Conservation (phyloP, 73 alveolate genomes). For the Stentor coeruleus region DNA sequence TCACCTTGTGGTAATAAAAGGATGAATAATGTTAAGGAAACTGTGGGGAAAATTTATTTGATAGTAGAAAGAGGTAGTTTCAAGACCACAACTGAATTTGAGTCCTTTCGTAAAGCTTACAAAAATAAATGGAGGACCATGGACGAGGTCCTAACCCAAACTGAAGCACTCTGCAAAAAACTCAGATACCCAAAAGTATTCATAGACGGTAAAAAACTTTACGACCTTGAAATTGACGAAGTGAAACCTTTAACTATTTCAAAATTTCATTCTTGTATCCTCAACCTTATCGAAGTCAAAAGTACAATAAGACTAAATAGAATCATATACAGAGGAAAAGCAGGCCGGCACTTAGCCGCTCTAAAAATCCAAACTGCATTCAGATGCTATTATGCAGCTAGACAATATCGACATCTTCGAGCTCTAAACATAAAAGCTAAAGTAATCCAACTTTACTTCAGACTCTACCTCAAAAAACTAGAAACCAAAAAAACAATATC, state of each 20-base stretch:
- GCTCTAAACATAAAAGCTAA: constrained; percentile 55
- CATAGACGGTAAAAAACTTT: constrained; percentile 57
- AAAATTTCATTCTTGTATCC: constrained; percentile 46
- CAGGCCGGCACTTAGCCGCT: constrained; percentile 66
- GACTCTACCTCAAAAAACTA: constrained; percentile 52
- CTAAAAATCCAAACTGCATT: constrained; percentile 57
- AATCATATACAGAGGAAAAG: constrained; percentile 58
- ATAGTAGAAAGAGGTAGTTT: constrained; percentile 49
- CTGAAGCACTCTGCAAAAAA: constrained; percentile 38
- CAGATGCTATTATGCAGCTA: constrained; percentile 54
- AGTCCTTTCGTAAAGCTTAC: constrained; percentile 46
- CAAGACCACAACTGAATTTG: constrained; percentile 49
- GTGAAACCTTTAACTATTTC: not conserved
- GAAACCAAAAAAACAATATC: constrained; percentile 57
- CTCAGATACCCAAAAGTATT: constrained; percentile 47
- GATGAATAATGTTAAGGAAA: not conserved
- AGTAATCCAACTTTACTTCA: constrained; percentile 46
- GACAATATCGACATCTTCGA: constrained; percentile 58
- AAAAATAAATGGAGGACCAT: constrained; percentile 69
- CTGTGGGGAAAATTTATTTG: constrained; percentile 25
- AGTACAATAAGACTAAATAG: constrained; percentile 46
- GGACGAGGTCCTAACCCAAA: constrained; percentile 34
- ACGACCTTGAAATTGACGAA: not conserved
- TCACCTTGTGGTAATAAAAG: not conserved
- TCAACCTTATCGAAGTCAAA: constrained; percentile 52